Conservation (phyloP, 192 early-diverging fungal species). For the Phlyctochytrium bullatum region DNA sequence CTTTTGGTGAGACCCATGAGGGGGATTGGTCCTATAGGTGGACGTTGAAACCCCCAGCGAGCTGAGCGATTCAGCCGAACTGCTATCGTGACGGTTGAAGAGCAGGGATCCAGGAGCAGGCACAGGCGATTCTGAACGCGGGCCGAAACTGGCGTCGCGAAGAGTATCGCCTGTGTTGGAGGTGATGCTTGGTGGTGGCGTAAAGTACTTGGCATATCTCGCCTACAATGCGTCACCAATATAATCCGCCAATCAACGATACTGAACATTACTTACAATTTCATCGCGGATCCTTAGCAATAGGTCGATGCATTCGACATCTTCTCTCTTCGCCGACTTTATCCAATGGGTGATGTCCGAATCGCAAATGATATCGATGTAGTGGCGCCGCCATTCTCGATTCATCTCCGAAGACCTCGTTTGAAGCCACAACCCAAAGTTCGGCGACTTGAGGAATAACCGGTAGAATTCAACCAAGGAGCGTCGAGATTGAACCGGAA, state of each 20-base stretch:
- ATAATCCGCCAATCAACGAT: not conserved
- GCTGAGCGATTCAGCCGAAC: too few species aligned
- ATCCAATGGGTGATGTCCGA: slow-evolving; percentile 54
- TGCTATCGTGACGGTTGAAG: too few species aligned
- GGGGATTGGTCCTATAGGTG: too few species aligned
- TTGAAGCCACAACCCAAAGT: slow-evolving; percentile 95
- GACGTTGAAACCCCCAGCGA: too few species aligned
- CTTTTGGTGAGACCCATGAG: not conserved
- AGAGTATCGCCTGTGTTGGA: slow-evolving; percentile 22
- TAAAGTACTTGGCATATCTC: slow-evolving; percentile 10
- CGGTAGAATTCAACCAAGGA: slow-evolving; percentile 78
- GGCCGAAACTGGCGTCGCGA: not conserved
- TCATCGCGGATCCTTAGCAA: slow-evolving; percentile 64
- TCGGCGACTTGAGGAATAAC: slow-evolving; percentile 87
- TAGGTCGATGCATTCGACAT: slow-evolving; percentile 71
- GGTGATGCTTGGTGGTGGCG: slow-evolving; percentile 15
- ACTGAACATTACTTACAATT: slow-evolving; percentile 36
- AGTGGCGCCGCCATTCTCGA: slow-evolving; percentile 73
- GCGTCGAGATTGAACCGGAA: slow-evolving; percentile 51
- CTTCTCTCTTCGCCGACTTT: slow-evolving; percentile 28
- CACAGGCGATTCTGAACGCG: slow-evolving; percentile 6
- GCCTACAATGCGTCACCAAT: too few species aligned
- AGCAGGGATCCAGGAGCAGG: too few species aligned
- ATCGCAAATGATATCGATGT: slow-evolving; percentile 68
- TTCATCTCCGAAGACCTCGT: slow-evolving; percentile 74